Evolutionary conservation across 768 basidiomycete species (phyloP), one percentile per base, ranked within the genome.

Genomic region (Tremella fuciformis): DNA sequence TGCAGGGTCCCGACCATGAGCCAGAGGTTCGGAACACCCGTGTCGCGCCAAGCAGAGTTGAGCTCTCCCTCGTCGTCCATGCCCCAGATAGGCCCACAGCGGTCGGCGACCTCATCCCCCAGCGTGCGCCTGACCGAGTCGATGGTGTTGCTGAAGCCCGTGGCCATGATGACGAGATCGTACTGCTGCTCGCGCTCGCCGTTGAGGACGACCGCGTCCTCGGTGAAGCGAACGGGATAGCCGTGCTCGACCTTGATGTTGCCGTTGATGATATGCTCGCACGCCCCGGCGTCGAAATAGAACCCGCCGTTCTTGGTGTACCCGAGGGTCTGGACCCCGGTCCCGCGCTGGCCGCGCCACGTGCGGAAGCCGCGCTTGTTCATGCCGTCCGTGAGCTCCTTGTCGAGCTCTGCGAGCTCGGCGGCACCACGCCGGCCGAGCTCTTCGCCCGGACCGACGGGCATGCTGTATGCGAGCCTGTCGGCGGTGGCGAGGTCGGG

Each of bases 21-120:
- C 60, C 60, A 65, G 24, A 68, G 47, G 46, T 64, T 60, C 13
- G 48, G 57, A n/a, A 64, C 55, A 18, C 58, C 60, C 3, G 39
- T 48, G 13, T 62, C 55, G n/a, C 49, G 58, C 39, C 39, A 62
- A 9, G 58, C 64, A 6, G 47, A 29, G 37, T 58, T 64, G 38
- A 65, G 44, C 53, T 68, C 66, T n/a, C 66, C 66, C 53, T 68
- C 66, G 38, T 57, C 63, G 47, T 68, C 66, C 11, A 68, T 50
- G 51, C 60, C 58, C 66, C 66, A 68, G 58, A 68, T 63, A 8
- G 57, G 57, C n/a, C 18, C 21, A 37, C 52, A 59, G n/a, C 49
- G 53, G 25, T 44, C 50, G 34, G 63, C 66, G n/a, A 60, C 39
- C 11, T 61, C 18, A 9, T 62, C 58, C 3, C 66, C 66, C 2